Evolutionary conservation across 495 filamentous ascomycete genomes (phyloP), one percentile per base, ranked within the genome.

Genomic region (Mytilinidion resinicola): DNA sequence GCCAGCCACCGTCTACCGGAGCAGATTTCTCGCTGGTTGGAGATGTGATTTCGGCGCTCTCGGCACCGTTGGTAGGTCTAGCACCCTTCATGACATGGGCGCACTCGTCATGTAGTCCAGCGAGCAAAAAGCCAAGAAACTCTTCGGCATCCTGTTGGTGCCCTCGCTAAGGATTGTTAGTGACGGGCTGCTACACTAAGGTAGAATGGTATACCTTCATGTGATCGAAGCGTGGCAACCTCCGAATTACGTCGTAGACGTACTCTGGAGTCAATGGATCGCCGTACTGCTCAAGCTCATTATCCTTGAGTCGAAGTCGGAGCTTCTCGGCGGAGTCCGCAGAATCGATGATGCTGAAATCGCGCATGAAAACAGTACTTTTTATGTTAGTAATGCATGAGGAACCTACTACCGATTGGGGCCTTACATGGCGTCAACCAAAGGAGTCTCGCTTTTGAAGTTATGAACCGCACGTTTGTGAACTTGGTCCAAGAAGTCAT

Each of bases 91-190:
- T 87, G 35, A 89, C 85, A 51, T 85, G 80, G 37, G 82, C 80
- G 65, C 90, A 96, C 71, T 98, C 93, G 55, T 96, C 91, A 66
- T 97, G 91, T 44, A 98, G 81, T 51, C 89, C 88, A 63, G 95
- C 91, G 8, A 98, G 78, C 38, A 97, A 78, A 64, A 97, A 96
- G 0, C 93, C 95, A 7, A 98, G 76, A 70, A 98, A 98, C 61
- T 98, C 93, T 69, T 98, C 90, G 9, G 95, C 95, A 75, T 98
- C 93, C 78, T 98, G 91, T 69, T 98, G 93, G 57, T 97, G 95
- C 1, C 93, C 93, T 50, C 91, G 86, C 85, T 90, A 54, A 11
- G 54, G 12, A 56, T 21, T 33, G 54, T 77, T 68, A 78, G 72
- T 53, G 63, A 49, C 54, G 63, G 10, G 44, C 37, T 14, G 12